These are phyloP conservation scores for Trametes versicolor DNA, from an alignment of 1,284 basidiomycete species.

Conservation along the genomic window DNA sequence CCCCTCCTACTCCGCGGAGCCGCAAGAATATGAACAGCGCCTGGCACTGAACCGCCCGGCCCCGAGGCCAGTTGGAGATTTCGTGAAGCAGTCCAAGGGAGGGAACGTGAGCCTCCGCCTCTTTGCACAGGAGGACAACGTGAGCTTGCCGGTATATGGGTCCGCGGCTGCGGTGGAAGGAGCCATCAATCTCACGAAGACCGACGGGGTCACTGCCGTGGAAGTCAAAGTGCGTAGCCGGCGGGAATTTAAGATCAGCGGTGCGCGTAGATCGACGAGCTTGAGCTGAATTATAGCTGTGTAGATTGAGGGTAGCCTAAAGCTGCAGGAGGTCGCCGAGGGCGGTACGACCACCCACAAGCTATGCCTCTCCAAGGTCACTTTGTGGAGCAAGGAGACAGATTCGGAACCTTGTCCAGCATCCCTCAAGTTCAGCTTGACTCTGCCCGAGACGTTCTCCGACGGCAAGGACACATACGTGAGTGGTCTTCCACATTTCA, in stretches of 20 bases:
- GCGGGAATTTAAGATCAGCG: background rate
- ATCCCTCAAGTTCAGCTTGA: constrained; percentile 61
- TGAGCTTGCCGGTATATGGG: constrained; percentile 65
- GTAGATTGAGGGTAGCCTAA: constrained; percentile 68
- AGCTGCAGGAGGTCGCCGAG: constrained; percentile 71
- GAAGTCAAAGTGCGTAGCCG: constrained; percentile 63
- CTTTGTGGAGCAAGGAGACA: constrained; percentile 66
- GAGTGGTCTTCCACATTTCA: constrained; percentile 31
- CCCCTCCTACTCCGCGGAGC: constrained; percentile 53
- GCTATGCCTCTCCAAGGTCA: constrained; percentile 59
- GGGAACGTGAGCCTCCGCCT: constrained; percentile 63
- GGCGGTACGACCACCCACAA: constrained; percentile 62
- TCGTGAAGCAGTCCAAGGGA: constrained; percentile 68
- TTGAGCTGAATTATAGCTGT: background rate
- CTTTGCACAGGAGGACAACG: constrained; percentile 59
- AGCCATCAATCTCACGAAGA: constrained; percentile 61
- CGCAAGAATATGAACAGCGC: constrained; percentile 62
- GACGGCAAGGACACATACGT: constrained; percentile 68
- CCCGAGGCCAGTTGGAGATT: constrained; percentile 55
- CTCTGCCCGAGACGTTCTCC: constrained; percentile 65
- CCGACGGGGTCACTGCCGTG: constrained; percentile 64
- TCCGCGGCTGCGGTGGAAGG: constrained; percentile 63
- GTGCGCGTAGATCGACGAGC: background rate
- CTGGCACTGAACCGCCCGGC: constrained; percentile 53
- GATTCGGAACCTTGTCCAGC: constrained; percentile 57